Conservation (phyloP, 164 flowering plant species). For the Santalum album region DNA sequence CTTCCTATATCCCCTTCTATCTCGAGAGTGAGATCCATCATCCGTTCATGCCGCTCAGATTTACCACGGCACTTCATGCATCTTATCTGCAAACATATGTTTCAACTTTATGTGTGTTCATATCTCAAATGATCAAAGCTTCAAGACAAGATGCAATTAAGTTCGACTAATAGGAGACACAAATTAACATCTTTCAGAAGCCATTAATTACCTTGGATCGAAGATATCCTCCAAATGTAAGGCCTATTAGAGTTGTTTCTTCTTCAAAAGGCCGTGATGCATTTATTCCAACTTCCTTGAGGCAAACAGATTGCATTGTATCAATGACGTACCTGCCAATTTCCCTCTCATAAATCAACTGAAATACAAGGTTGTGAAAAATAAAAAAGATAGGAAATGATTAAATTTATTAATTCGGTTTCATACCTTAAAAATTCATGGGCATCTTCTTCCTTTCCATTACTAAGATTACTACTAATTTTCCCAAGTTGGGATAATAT, state of each 20-base stretch:
- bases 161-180: too few relatives aligned
- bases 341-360: background rate
- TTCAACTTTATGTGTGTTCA: background rate
- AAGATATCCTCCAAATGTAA: slow-evolving; percentile 92
- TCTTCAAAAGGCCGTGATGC: slow-evolving; percentile 32
- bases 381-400: background rate
- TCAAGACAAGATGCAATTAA: too few relatives aligned
- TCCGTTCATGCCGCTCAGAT: slow-evolving; percentile 70
- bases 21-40: slow-evolving; percentile 95
- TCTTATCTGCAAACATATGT: slow-evolving; percentile 41
- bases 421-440: slow-evolving; percentile 89
- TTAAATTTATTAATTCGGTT: background rate
- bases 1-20: slow-evolving; percentile 76
- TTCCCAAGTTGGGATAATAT: slow-evolving; percentile 56
- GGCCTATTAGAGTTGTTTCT: slow-evolving; percentile 69
- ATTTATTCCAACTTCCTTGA: slow-evolving; percentile 47
- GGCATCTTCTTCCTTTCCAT: slow-evolving; percentile 87
- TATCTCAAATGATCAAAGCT: too few relatives aligned
- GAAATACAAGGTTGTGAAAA: background rate
- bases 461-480: slow-evolving; percentile 54
- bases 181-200: background rate
- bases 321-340: slow-evolving; percentile 74
- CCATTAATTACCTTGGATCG: slow-evolving; percentile 61
- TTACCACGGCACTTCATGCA: slow-evolving; percentile 76
- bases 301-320: slow-evolving; percentile 73